Conservation (phyloP, 2,329 filamentous ascomycete genomes). For the Xenosphaeropsis pyriputrescens region DNA sequence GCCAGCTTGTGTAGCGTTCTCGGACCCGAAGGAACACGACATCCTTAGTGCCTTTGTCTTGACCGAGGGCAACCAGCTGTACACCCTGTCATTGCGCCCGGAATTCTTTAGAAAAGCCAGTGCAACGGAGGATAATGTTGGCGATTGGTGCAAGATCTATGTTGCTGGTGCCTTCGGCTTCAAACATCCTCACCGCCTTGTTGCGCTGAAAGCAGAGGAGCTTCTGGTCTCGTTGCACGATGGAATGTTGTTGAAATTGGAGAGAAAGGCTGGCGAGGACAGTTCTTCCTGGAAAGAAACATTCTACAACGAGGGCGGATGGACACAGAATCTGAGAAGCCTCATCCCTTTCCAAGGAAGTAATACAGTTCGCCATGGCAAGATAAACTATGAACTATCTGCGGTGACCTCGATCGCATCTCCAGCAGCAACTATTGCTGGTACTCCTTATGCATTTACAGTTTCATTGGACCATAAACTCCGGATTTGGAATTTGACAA, state of each 20-base stretch:
- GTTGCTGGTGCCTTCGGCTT: conserved; percentile 60
- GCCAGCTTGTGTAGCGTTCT: conserved; percentile 65
- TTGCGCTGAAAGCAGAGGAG: conserved; percentile 58
- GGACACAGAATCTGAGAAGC: conserved; percentile 51
- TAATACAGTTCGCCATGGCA: conserved; percentile 48
- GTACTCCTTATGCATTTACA: conserved; percentile 51
- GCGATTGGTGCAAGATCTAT: conserved; percentile 63
- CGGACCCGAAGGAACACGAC: conserved; percentile 67
- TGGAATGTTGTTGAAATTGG: conserved; percentile 59
- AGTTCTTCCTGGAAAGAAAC: conserved; percentile 51
- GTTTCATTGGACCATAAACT: conserved; percentile 81
- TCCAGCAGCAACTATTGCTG: conserved; percentile 28
- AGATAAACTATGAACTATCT: conserved; percentile 49
- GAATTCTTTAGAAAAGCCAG: conserved; percentile 64
- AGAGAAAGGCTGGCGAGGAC: conserved; percentile 37
- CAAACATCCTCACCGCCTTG: conserved; percentile 67
- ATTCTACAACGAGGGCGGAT: conserved; percentile 60
- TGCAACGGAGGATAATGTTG: conserved; percentile 58
- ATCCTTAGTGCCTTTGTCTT: conserved; percentile 66
- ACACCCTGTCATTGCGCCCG: conserved; percentile 69
- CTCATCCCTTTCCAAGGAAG: conserved; percentile 52
- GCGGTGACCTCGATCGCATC: conserved; percentile 48
- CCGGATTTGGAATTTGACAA: conserved; percentile 79
- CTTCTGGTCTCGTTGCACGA: conserved; percentile 71
- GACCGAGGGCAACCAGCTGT: conserved; percentile 65